Conservation (phyloP, 2,329 filamentous ascomycete species). For the Apiospora koreana region DNA sequence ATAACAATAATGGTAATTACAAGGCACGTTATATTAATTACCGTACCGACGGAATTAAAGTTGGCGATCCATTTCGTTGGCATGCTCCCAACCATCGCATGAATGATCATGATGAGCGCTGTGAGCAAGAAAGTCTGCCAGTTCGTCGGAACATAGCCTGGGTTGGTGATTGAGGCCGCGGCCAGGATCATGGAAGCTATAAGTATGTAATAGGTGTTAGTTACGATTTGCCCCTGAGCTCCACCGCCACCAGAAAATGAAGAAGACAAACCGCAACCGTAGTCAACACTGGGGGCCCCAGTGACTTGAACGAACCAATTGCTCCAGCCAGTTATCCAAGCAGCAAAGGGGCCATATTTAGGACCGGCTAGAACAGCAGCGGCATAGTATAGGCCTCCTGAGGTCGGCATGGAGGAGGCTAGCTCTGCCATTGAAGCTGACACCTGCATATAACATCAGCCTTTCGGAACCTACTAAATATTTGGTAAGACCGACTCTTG, state of each 20-base stretch:
- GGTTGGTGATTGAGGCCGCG: constrained; percentile 67
- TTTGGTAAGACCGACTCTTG: background rate
- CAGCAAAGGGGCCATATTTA: constrained; percentile 33
- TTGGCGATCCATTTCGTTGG: constrained; percentile 70
- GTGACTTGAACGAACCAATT: constrained; percentile 37
- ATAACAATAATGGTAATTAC: constrained; percentile 69
- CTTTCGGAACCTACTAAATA: too few species aligned
- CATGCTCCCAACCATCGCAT: constrained; percentile 67
- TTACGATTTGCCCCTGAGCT: background rate
- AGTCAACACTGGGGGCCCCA: constrained; percentile 33
- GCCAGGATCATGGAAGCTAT: constrained; percentile 69
- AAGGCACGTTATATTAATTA: constrained; percentile 69
- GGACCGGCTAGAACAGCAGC: constrained; percentile 64
- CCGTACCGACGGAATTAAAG: constrained; percentile 70
- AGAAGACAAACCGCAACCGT: constrained; percentile 31
- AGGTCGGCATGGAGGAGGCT: constrained; percentile 73
- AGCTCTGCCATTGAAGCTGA: constrained; percentile 71
- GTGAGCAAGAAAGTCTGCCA: constrained; percentile 73
- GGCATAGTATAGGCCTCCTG: constrained; percentile 74
- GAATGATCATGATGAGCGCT: constrained; percentile 66
- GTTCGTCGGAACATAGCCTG: constrained; percentile 61
- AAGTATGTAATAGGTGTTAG: background rate
- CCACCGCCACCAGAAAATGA: background rate
- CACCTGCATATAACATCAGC: constrained; percentile 23
- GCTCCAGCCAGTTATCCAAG: constrained; percentile 36